Evolutionary conservation across 2,329 filamentous ascomycete genomes (phyloP).

Genomic region (Chalaropsis ovoidea): DNA sequence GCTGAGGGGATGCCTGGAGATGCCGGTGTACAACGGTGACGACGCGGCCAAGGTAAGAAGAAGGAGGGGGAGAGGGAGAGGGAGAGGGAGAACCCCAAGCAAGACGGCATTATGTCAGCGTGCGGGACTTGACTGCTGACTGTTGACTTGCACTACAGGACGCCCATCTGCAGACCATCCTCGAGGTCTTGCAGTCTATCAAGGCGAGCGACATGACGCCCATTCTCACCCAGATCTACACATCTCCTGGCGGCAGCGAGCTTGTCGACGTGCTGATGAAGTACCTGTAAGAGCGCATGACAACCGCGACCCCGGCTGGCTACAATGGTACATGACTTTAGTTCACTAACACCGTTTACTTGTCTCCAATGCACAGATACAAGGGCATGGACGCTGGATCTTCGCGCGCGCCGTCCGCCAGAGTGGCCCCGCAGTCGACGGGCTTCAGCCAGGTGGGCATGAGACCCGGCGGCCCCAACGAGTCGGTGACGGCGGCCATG

Average conservation of each 20-base stretch:
- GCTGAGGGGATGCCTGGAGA: constrained; percentile 72
- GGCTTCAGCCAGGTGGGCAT: constrained; percentile 73
- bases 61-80: neutral
- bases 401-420: constrained; percentile 38
- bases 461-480: constrained; percentile 44
- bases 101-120: too few relatives aligned
- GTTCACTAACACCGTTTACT: neutral
- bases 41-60: constrained; percentile 47
- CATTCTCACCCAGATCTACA: constrained; percentile 71
- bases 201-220: constrained; percentile 92
- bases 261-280: constrained; percentile 92
- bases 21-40: constrained; percentile 60
- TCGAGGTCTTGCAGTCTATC: constrained; percentile 91
- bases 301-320: neutral
- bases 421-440: constrained; percentile 62
- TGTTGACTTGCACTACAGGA: constrained; percentile 45
- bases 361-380: constrained; percentile 48
- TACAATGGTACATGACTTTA: neutral
- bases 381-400: constrained; percentile 66
- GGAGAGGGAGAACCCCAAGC: too few relatives aligned
- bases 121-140: constrained; percentile 17
- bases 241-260: constrained; percentile 68
- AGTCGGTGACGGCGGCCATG: constrained; percentile 78
- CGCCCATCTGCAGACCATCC: constrained; percentile 73
- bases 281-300: constrained; percentile 60